phyloP scores from a whole-genome alignment of 139 green algal genomes.

The Trebouxia sp. region DNA sequence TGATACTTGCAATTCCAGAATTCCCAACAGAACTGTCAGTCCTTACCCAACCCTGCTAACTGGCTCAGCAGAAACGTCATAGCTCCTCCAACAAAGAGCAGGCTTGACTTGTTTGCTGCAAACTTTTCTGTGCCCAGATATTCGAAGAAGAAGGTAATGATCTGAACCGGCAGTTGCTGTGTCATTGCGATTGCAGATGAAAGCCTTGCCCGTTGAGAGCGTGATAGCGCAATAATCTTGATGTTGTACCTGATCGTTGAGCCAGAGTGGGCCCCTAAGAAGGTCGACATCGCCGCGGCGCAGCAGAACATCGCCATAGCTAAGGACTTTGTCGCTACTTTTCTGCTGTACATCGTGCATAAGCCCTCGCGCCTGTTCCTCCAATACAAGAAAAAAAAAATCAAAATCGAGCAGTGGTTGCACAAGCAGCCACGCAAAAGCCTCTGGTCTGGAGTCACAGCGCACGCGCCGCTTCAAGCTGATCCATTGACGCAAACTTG shows the following conservation, averaged over 20 bases:
- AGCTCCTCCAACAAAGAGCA: slow-evolving; percentile 8
- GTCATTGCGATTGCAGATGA: not conserved
- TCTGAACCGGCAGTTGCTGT: not conserved
- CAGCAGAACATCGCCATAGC: slow-evolving; percentile 67
- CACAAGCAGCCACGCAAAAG: too few relatives aligned
- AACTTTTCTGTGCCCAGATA: slow-evolving; percentile 46
- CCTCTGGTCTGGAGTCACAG: too few relatives aligned
- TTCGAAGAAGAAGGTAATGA: slow-evolving; percentile 76
- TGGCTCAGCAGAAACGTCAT: not conserved
- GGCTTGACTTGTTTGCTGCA: not conserved
- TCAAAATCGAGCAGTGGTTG: too few relatives aligned
- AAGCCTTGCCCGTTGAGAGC: too few relatives aligned
- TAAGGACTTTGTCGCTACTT: slow-evolving; percentile 42
- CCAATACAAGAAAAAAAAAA: too few relatives aligned
- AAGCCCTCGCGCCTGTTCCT: too few relatives aligned
- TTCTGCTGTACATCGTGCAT: too few relatives aligned
- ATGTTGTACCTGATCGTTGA: slow-evolving; percentile 68
- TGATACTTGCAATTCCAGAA: too few relatives aligned
- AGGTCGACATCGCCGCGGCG: slow-evolving; percentile 49
- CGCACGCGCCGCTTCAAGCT: too few relatives aligned
- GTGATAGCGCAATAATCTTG: not conserved
- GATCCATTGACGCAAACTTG: too few relatives aligned
- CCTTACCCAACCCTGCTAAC: not conserved
- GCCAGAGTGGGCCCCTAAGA: slow-evolving; percentile 52
- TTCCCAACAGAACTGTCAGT: too few relatives aligned